These are phyloP conservation scores for Haberlea rhodopensis DNA, from an alignment of 257 asterid species.

Conservation along the genomic window DNA sequence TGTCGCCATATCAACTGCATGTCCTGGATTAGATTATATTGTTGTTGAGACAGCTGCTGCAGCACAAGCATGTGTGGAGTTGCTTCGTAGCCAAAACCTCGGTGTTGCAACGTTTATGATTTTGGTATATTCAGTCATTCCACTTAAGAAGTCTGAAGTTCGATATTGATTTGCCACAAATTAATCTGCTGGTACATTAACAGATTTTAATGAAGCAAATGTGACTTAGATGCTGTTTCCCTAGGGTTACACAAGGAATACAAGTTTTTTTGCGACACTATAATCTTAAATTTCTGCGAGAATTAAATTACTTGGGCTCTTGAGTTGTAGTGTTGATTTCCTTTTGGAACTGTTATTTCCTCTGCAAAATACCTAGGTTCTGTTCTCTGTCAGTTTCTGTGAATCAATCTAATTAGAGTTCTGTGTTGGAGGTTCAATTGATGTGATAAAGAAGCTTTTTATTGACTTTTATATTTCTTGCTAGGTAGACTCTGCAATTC, in stretches of 20 bases:
- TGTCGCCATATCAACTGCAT: conserved; percentile 91
- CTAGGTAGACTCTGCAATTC: background rate
- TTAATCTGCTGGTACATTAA: background rate
- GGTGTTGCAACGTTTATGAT: conserved; percentile 99
- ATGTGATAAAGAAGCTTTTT: no score
- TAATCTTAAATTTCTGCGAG: background rate
- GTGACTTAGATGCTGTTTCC: conserved; percentile 16
- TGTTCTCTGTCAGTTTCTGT: background rate
- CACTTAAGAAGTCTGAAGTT: background rate
- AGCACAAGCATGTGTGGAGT: conserved; percentile 85
- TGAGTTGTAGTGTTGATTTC: background rate
- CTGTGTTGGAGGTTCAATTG: no score
- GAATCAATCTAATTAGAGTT: background rate
- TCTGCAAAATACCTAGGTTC: background rate
- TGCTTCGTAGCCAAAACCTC: conserved; percentile 72
- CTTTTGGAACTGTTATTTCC: background rate
- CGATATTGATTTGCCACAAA: background rate
- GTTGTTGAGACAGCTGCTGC: conserved; percentile 88
- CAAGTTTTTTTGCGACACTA: conserved; percentile 4
- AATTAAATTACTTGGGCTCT: background rate
- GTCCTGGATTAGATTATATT: conserved; percentile 87
- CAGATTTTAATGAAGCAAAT: background rate
- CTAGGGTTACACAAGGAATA: background rate
- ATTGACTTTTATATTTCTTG: no score
- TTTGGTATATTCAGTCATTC: conserved; percentile 49